Evolutionary conservation across 345 rosid species (phyloP), one percentile per base, ranked within the genome.

Genomic region (Pseudoturritis turrita): DNA sequence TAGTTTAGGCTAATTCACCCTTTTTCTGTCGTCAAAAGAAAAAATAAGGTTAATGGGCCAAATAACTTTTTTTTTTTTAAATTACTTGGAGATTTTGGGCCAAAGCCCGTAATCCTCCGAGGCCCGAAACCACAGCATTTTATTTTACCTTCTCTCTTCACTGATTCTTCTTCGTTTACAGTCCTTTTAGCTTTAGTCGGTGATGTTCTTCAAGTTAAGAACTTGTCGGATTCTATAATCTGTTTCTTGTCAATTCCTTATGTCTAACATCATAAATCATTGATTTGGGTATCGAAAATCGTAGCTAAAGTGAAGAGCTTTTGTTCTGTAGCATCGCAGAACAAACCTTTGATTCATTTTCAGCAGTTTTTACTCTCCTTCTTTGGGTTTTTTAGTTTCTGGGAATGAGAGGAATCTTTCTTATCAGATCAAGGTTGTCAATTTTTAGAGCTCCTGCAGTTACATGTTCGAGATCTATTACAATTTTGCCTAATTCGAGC

Each of bases 321-420:
- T 74, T 66, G 28, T n/a, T 57, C 37, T 37, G 66, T 37, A 55
- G 46, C 36, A 46, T 73, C 43, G 5, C 77, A 25, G 11, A 54
- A 10, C 35, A 55, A 28, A 45, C 58, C 66, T 47, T 29, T 25
- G 41, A 47, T 59, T 55, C 4, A n/a, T 22, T 36, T 65, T 51
- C 36, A 65, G 55, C 51, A 18, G 28, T 37, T 62, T 62, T 36
- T 18, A 44, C 33, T 45, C 50, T 71, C 18, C 62, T 72, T 19
- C 31, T 55, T 44, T 43, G 7, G 36, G 17, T 33, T 33, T n/a
- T 53, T 51, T 17, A 2, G 23, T 14, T 52, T 68, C 35, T 39
- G 8, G 49, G 8, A 31, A 76, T 76, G 76, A 56, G 80, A 55
- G 80, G 80, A 70, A 47, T 57, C 61, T 63, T 64, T 64, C 55